Conservation (phyloP, 768 basidiomycete species). For the Lentinula lateritia region DNA sequence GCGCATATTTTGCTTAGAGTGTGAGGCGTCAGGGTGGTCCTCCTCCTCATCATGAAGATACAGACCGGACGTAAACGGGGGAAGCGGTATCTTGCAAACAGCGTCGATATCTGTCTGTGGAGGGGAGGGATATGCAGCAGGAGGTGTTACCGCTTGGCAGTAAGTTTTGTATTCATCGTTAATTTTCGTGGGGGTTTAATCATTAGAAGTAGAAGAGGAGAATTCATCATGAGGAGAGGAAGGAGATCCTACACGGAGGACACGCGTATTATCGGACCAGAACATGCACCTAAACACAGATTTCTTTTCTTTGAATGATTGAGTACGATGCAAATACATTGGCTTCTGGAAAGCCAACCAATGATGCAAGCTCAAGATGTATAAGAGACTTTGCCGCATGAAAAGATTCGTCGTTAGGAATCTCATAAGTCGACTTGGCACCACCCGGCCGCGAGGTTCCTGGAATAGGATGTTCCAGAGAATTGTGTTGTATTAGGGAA, state of each 20-base stretch:
- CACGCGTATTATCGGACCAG: not conserved
- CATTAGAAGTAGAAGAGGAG: not conserved
- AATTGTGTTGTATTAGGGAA: constrained; percentile 78
- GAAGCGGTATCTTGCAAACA: not conserved
- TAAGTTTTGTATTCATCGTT: not conserved
- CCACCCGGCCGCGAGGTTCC: constrained; percentile 78
- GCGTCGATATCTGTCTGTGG: not conserved
- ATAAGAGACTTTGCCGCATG: constrained; percentile 64
- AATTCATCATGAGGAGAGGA: not conserved
- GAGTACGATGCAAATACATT: constrained; percentile 29
- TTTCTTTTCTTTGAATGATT: not conserved
- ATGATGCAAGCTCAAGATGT: constrained; percentile 72
- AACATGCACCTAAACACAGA: not conserved
- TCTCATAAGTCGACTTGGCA: constrained; percentile 59
- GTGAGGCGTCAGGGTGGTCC: not conserved
- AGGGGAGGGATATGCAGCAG: not conserved
- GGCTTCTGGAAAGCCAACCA: constrained; percentile 84
- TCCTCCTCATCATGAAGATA: not conserved
- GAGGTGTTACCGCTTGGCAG: not conserved
- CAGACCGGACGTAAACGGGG: not conserved
- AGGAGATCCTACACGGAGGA: not conserved
- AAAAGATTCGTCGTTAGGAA: constrained; percentile 75
- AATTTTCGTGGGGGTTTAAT: not conserved
- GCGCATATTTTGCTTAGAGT: not conserved
- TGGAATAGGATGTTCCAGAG: constrained; percentile 81